Evolutionary conservation across 345 rosid genomes (phyloP), one percentile per base, ranked within the genome.

Genomic region (Salix dunnii): DNA sequence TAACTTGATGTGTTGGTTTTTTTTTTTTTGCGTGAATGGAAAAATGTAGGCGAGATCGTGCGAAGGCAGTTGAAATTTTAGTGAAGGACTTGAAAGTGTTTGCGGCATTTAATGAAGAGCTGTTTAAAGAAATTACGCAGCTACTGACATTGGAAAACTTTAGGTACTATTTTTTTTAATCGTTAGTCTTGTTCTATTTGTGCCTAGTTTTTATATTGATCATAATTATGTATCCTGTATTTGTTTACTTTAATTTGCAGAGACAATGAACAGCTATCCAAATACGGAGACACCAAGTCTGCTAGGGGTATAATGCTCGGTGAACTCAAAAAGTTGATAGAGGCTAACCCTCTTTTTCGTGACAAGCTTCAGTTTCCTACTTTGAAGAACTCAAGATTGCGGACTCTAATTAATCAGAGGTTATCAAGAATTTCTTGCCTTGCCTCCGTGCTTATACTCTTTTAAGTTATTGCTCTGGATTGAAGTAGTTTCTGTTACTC

Each of bases 281-380:
- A 91, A 75, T 90, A 93, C 55, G 94, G 97, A 23, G 98, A 93
- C 78, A 88, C 92, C 14, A 91, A 90, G 82, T 88, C 98, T 46
- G 95, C 97, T 66, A 91, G 97, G 86, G 80, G 86, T 75, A 87
- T 91, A 76, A 93, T 91, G 98, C 90, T 91, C 70, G 89, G 85
- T 42, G 98, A 93, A 79, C 81, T 93, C 74, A 93, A 90, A 78
- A 93, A 91, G 81, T 83, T 91, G 84, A 90, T 91, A 67, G 96
- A 91, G 86, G 96, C 93, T 38, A 91, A 91, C 68, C 96, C 96
- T 23, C 87, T 93, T 76, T 93, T 93, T 80, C 98, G 95, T 3
- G 97, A 93, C 72, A 93, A 93, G 86, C 93, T 91, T 84, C 98
- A 90, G 82, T 90, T 90, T 81, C 98, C 97, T 71, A 82, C 87